Evolutionary conservation across 495 filamentous ascomycete genomes (phyloP).

Genomic region (Friedmanniomyces endolithicus): DNA sequence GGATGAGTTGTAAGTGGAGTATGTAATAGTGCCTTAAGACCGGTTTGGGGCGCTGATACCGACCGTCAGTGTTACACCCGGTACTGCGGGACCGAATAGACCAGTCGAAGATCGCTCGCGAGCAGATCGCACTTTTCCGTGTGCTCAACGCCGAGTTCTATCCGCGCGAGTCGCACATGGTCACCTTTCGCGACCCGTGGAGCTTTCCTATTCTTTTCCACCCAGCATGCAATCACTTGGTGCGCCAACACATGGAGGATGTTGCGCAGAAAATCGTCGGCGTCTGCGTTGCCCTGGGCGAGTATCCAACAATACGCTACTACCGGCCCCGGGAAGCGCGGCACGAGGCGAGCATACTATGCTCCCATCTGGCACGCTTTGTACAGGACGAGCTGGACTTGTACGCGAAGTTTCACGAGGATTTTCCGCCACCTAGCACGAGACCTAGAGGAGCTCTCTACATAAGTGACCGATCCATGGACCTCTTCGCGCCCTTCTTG

Average conservation of each 20-base stretch:
- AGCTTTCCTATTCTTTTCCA: slow-evolving; percentile 91
- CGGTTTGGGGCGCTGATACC: not conserved
- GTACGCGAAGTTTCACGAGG: slow-evolving; percentile 65
- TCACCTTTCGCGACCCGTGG: slow-evolving; percentile 86
- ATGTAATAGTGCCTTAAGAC: not conserved
- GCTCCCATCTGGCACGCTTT: slow-evolving; percentile 77
- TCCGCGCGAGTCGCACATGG: slow-evolving; percentile 78
- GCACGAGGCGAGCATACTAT: slow-evolving; percentile 81
- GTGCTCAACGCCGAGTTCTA: slow-evolving; percentile 76
- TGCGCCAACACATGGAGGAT: slow-evolving; percentile 64
- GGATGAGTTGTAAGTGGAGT: slow-evolving; percentile 59
- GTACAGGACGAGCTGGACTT: slow-evolving; percentile 80
- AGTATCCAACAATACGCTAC: slow-evolving; percentile 84
- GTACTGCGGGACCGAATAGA: slow-evolving; percentile 45
- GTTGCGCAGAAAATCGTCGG: slow-evolving; percentile 83
- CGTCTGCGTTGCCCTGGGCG: slow-evolving; percentile 70
- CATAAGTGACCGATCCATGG: slow-evolving; percentile 85
- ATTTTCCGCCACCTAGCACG: slow-evolving; percentile 73
- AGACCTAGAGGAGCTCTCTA: slow-evolving; percentile 73
- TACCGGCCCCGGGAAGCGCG: slow-evolving; percentile 60
- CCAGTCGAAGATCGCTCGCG: slow-evolving; percentile 46
- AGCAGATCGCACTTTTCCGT: slow-evolving; percentile 59
- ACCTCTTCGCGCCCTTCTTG: slow-evolving; percentile 69
- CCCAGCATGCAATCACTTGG: slow-evolving; percentile 72
- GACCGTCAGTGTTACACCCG: slow-evolving; percentile 40